phyloP scores from a whole-genome alignment of 2,329 filamentous ascomycete species.

The Clonostachys sp. region DNA sequence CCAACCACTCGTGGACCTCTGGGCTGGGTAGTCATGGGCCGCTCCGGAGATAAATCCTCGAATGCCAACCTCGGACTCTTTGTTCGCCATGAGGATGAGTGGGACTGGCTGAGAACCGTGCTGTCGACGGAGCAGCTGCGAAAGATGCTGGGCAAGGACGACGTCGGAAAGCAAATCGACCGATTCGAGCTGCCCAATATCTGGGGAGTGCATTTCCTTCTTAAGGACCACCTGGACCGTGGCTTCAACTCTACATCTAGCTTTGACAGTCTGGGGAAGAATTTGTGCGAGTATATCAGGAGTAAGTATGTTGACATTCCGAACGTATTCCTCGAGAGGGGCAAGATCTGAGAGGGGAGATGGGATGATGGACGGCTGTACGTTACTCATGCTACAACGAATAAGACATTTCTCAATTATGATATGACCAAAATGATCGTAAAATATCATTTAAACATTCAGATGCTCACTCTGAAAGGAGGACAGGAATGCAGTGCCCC shows the following conservation, averaged over 20 bases:
- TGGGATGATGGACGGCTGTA: neutral
- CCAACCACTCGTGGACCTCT: constrained; percentile 15
- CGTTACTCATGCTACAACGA: constrained; percentile 1
- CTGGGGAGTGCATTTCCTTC: constrained; percentile 26
- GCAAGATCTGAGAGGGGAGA: constrained; percentile 8
- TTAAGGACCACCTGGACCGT: constrained; percentile 39
- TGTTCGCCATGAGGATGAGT: constrained; percentile 33
- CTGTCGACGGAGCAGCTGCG: constrained; percentile 29
- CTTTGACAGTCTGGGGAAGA: constrained; percentile 23
- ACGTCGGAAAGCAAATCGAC: constrained; percentile 27
- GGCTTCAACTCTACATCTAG: constrained; percentile 21
- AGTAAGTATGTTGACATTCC: constrained; percentile 19
- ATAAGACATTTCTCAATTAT: no score
- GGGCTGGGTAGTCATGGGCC: constrained; percentile 16
- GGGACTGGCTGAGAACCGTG: constrained; percentile 33
- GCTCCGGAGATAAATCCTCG: constrained; percentile 30
- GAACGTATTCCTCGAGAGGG: constrained; percentile 15
- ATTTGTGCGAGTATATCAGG: constrained; percentile 18
- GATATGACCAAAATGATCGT: no score
- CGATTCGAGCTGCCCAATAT: constrained; percentile 34
- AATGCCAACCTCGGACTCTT: constrained; percentile 38
- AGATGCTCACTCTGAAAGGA: no score
- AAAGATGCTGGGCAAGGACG: constrained; percentile 25
- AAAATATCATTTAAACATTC: no score
- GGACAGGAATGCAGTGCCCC: no score